Evolutionary conservation across 2,329 filamentous ascomycete species (phyloP).

Genomic region (Rutstroemia sp.): DNA sequence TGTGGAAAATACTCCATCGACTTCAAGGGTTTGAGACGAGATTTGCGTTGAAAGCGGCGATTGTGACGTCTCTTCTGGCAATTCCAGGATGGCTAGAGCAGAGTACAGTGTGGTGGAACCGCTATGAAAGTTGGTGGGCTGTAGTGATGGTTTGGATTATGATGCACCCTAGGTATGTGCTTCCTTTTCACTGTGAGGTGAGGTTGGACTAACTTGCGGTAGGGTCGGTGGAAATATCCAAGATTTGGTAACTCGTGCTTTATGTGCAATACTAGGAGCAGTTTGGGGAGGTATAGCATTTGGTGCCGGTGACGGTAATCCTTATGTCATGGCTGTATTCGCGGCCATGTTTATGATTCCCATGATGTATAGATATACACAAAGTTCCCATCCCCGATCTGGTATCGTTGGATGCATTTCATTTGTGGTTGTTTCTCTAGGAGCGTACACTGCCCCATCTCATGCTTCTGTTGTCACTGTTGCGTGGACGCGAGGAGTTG

Average conservation of each 20-base stretch:
- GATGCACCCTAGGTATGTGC: slow-evolving; percentile 40
- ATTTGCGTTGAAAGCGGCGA: slow-evolving; percentile 49
- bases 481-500: slow-evolving; percentile 40
- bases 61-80: slow-evolving; percentile 43
- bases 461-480: slow-evolving; percentile 33
- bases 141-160: slow-evolving; percentile 34
- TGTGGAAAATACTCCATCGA: slow-evolving; percentile 44
- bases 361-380: slow-evolving; percentile 49
- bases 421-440: slow-evolving; percentile 47
- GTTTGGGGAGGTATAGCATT: slow-evolving; percentile 47
- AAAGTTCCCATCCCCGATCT: slow-evolving; percentile 48
- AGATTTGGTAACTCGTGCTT: slow-evolving; percentile 45
- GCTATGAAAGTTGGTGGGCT: slow-evolving; percentile 50
- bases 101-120: slow-evolving; percentile 45
- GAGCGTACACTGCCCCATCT: slow-evolving; percentile 25
- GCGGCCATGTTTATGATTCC: slow-evolving; percentile 50
- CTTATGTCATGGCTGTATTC: slow-evolving; percentile 48
- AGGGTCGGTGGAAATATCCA: slow-evolving; percentile 51
- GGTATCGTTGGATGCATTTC: slow-evolving; percentile 51
- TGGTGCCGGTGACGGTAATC: slow-evolving; percentile 43
- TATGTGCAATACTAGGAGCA: slow-evolving; percentile 44
- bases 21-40: slow-evolving; percentile 50
- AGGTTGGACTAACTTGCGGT: not conserved
- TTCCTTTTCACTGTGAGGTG: too few species aligned
- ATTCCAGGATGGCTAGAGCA: slow-evolving; percentile 44